A percentile compares a stretch with the other conserved stretches of the same genome.
These are phyloP conservation scores for Epichloe elymi DNA, from an alignment of 2,329 filamentous ascomycete species.

Conservation along the genomic window DNA sequence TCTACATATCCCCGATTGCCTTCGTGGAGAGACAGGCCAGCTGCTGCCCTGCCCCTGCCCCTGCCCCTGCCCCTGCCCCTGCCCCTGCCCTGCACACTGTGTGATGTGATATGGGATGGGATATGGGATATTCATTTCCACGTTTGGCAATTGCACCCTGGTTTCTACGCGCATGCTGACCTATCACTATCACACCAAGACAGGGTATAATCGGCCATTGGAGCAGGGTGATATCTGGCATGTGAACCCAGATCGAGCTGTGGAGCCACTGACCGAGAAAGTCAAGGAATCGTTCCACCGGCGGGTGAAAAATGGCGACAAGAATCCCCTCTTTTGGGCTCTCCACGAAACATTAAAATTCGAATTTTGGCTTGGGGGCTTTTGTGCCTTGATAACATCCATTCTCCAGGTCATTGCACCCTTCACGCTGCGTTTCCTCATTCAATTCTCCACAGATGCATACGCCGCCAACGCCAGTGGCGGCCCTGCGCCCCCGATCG, in stretches of 20 bases:
- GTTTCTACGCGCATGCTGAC: too few species aligned
- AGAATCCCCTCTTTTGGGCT: slow-evolving; percentile 64
- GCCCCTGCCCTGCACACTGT: not conserved
- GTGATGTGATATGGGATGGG: too few species aligned
- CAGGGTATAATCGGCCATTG: slow-evolving; percentile 73
- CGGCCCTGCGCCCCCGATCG: slow-evolving; percentile 55
- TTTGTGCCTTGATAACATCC: slow-evolving; percentile 59
- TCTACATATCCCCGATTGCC: not conserved
- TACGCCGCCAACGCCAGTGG: slow-evolving; percentile 47
- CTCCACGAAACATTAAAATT: slow-evolving; percentile 74
- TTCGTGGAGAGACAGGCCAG: not conserved
- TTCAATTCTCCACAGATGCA: slow-evolving; percentile 69
- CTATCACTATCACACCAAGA: slow-evolving; percentile 26
- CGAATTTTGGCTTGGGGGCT: slow-evolving; percentile 77
- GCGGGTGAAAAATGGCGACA: slow-evolving; percentile 53
- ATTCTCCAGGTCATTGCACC: slow-evolving; percentile 72
- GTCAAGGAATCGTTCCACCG: slow-evolving; percentile 56
- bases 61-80: not conserved
- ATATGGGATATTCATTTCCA: not conserved
- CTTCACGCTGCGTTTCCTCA: slow-evolving; percentile 75
- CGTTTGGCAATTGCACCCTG: not conserved
- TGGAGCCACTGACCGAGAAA: slow-evolving; percentile 54
- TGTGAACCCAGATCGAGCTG: slow-evolving; percentile 69
- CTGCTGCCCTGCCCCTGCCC: too few species aligned
- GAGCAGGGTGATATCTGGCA: slow-evolving; percentile 78